A percentile compares a stretch with the other conserved stretches of the same genome.
Evolutionary conservation across 2,329 filamentous ascomycete genomes (phyloP).

Genomic region (Colletotrichum limetticola): DNA sequence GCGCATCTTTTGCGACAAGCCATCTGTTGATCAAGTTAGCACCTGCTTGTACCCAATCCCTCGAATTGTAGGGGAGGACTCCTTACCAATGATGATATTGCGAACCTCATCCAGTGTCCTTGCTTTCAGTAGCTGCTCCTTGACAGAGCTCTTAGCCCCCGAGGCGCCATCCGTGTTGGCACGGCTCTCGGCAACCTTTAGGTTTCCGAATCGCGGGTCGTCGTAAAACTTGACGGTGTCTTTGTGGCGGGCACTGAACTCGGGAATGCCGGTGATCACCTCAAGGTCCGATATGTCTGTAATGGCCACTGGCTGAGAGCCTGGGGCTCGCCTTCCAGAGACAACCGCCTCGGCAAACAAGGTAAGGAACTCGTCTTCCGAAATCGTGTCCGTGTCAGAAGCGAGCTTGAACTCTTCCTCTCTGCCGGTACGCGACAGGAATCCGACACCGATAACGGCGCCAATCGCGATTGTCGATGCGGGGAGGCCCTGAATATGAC

Average conservation of each 20-base stretch:
- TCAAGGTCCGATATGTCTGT: background rate
- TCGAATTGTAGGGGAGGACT: background rate
- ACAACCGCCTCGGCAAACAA: slow-evolving; percentile 55
- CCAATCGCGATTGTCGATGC: slow-evolving; percentile 51
- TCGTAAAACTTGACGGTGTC: slow-evolving; percentile 7
- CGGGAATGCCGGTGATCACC: slow-evolving; percentile 7
- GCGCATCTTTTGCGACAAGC: slow-evolving; percentile 7
- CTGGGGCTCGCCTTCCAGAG: slow-evolving; percentile 40
- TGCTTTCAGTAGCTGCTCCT: background rate
- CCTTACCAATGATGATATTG: slow-evolving; percentile 3
- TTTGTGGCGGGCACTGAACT: slow-evolving; percentile 1
- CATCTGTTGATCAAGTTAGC: slow-evolving; percentile 1
- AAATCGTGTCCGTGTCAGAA: slow-evolving; percentile 29
- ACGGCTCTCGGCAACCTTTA: background rate
- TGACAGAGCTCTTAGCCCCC: background rate
- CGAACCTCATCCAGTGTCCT: slow-evolving; percentile 2
- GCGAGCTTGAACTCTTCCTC: slow-evolving; percentile 21
- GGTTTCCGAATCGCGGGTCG: slow-evolving; percentile 16
- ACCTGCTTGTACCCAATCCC: background rate
- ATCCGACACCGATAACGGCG: slow-evolving; percentile 53
- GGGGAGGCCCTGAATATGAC: slow-evolving; percentile 48
- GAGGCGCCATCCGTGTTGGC: background rate
- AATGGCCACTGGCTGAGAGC: background rate
- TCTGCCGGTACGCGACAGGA: slow-evolving; percentile 41
- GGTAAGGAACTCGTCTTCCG: slow-evolving; percentile 49